phyloP scores from a whole-genome alignment of 2,329 filamentous ascomycete genomes.

The Paraconiothyrium sp. region DNA sequence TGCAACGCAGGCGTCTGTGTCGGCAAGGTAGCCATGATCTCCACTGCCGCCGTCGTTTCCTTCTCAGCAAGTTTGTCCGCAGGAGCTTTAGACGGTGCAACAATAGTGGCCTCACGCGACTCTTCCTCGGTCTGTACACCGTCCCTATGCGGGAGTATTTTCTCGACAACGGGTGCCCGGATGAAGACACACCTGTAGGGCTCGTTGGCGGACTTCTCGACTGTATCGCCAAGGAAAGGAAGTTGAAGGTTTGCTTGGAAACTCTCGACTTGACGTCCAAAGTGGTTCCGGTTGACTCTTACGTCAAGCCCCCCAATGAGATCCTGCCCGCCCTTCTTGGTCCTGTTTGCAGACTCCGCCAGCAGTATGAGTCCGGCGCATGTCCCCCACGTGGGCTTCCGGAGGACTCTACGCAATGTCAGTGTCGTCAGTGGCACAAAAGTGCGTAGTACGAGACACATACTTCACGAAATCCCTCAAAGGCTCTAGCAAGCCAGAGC shows the following conservation, averaged over 20 bases:
- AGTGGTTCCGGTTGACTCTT: constrained; percentile 91
- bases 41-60: constrained; percentile 60
- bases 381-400: constrained; percentile 92
- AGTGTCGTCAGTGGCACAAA: constrained; percentile 19
- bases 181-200: constrained; percentile 91
- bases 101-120: constrained; percentile 60
- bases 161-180: constrained; percentile 90
- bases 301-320: constrained; percentile 92
- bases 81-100: constrained; percentile 64
- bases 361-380: constrained; percentile 94
- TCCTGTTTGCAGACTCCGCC: constrained; percentile 84
- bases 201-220: constrained; percentile 40
- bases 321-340: constrained; percentile 91
- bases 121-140: constrained; percentile 63
- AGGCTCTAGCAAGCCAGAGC: constrained; percentile 83
- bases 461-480: constrained; percentile 91
- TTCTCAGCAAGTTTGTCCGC: constrained; percentile 57
- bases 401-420: constrained; percentile 65
- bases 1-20: constrained; percentile 61
- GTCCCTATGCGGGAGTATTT: constrained; percentile 67
- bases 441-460: constrained; percentile 42
- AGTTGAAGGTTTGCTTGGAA: constrained; percentile 81
- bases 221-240: constrained; percentile 67
- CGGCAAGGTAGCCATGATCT: constrained; percentile 67
- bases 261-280: constrained; percentile 90